Conservation (phyloP, 1,284 basidiomycete genomes). For the Somion occarium region DNA sequence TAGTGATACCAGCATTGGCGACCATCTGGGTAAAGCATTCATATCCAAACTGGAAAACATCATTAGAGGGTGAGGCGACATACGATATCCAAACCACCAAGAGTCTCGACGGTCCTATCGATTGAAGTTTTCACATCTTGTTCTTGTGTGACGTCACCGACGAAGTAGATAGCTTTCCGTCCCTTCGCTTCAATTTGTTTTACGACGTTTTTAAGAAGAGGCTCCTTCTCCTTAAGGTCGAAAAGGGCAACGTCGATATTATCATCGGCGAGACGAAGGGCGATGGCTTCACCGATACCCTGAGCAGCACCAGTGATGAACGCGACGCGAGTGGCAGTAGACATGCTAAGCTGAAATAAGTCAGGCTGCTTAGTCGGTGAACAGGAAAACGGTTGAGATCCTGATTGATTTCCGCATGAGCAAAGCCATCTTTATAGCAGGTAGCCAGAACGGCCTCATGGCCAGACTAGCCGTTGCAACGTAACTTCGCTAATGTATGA, state of each 20-base stretch:
- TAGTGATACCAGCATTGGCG: conserved; percentile 29
- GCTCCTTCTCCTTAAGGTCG: conserved; percentile 15
- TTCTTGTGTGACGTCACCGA: conserved; percentile 18
- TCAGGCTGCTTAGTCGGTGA: no score
- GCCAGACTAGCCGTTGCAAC: neutral
- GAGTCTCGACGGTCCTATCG: conserved; percentile 15
- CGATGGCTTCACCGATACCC: conserved; percentile 22
- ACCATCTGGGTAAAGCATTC: conserved; percentile 22
- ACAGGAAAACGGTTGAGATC: no score
- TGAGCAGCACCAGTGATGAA: conserved; percentile 22
- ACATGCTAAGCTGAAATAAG: neutral
- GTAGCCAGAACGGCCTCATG: no score
- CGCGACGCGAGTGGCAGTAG: conserved; percentile 13
- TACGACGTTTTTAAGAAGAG: conserved; percentile 12
- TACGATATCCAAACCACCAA: conserved; percentile 20
- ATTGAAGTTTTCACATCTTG: conserved; percentile 17
- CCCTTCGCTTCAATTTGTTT: conserved; percentile 14
- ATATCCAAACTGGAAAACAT: no score
- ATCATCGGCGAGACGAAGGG: conserved; percentile 20
- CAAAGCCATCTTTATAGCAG: no score
- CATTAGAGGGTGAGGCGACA: no score
- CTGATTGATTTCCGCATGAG: no score
- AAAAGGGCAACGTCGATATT: conserved; percentile 20
- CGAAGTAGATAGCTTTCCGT: conserved; percentile 13
- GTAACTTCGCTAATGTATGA: no score